Conservation (phyloP, 2,329 filamentous ascomycete genomes). For the Talaromyces sp. region DNA sequence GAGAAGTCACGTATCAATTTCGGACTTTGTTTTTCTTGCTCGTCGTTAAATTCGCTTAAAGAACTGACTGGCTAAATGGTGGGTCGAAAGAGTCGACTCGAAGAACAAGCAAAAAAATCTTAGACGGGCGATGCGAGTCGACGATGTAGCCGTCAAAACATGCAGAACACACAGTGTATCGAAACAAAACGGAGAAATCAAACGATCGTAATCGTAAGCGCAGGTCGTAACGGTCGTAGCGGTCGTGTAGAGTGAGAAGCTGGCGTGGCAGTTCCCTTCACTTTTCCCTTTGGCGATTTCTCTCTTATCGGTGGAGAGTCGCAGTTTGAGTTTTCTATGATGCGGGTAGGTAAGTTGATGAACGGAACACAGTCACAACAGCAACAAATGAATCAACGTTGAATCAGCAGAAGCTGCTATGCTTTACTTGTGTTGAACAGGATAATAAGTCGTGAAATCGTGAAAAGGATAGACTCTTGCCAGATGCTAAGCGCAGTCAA, state of each 20-base stretch:
- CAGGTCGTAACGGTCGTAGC: conserved; percentile 33
- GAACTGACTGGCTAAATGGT: conserved; percentile 1
- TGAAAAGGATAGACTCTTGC: background rate
- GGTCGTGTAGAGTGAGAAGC: conserved; percentile 22
- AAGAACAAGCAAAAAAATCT: conserved; percentile 13
- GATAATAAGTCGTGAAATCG: background rate
- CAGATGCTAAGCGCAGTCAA: conserved; percentile 18
- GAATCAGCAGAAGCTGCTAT: background rate
- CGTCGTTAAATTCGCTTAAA: conserved; percentile 5
- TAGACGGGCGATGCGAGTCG: conserved; percentile 10
- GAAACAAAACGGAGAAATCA: conserved; percentile 11
- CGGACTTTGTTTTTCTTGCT: conserved; percentile 5
- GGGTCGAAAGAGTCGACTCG: background rate
- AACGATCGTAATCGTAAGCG: conserved; percentile 20
- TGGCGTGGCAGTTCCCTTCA: background rate
- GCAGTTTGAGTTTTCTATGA: conserved; percentile 5
- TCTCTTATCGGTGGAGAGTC: conserved; percentile 2
- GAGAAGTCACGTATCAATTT: background rate
- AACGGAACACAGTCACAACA: conserved; percentile 18
- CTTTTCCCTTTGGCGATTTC: conserved; percentile 1
- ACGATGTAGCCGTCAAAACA: conserved; percentile 3
- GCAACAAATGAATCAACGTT: background rate
- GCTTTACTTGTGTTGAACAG: background rate
- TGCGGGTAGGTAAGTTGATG: conserved; percentile 3
- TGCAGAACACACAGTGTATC: conserved; percentile 17